Conservation (phyloP, 495 filamentous ascomycete species). For the Astrothelium subdiscretum region DNA sequence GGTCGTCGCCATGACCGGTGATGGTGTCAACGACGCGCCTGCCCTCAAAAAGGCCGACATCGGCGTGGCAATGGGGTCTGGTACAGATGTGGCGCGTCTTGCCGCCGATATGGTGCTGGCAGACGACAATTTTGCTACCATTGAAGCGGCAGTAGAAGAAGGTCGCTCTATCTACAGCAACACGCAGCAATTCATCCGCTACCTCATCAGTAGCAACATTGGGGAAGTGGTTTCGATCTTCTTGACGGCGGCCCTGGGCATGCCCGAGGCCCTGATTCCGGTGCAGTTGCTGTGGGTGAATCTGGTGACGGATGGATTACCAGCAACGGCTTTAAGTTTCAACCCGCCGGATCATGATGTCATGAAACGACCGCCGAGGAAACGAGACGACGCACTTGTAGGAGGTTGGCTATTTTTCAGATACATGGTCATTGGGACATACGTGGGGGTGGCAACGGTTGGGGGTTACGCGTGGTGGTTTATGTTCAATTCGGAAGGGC, state of each 20-base stretch:
- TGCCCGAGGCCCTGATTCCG: conserved; percentile 96
- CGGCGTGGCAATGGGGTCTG: conserved; percentile 97
- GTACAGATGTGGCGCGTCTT: conserved; percentile 93
- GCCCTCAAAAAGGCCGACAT: conserved; percentile 98
- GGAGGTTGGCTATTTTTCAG: conserved; percentile 95
- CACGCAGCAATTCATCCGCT: conserved; percentile 99
- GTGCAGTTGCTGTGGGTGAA: conserved; percentile 99
- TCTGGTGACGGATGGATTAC: conserved; percentile 93
- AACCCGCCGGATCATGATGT: conserved; percentile 96
- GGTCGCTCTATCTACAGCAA: conserved; percentile 99
- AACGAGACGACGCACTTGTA: conserved; percentile 84
- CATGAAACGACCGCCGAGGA: conserved; percentile 82
- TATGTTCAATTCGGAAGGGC: conserved; percentile 86
- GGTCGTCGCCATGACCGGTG: conserved; percentile 98
- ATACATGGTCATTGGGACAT: conserved; percentile 91
- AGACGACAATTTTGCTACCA: conserved; percentile 98
- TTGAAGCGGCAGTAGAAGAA: conserved; percentile 91
- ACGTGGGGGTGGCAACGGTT: conserved; percentile 91
- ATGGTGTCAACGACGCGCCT: conserved; percentile 97
- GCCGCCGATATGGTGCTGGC: conserved; percentile 98
- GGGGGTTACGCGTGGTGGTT: conserved; percentile 99
- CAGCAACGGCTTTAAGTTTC: conserved; percentile 92
- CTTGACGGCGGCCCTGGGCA: conserved; percentile 88
- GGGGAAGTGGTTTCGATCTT: conserved; percentile 99
- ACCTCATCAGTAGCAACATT: conserved; percentile 97